Conservation (phyloP, 2,329 filamentous ascomycete species). For the Nothomitra cinnamomea region DNA sequence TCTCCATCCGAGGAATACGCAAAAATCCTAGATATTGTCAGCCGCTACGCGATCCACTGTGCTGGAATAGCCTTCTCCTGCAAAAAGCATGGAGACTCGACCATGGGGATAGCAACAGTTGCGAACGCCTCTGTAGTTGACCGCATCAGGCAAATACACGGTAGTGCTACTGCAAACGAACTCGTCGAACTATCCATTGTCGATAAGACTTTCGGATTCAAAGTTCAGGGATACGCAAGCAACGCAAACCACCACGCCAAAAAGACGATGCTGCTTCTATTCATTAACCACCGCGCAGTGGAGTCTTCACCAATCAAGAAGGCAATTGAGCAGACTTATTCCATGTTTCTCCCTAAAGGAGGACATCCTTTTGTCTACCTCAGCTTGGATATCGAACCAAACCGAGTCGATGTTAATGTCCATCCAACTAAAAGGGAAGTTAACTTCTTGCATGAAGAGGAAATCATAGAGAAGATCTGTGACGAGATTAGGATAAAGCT, state of each 20-base stretch:
- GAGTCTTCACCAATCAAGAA: constrained; percentile 81
- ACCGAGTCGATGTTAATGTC: constrained; percentile 88
- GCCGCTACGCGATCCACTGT: constrained; percentile 86
- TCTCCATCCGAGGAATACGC: constrained; percentile 90
- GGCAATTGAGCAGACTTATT: constrained; percentile 79
- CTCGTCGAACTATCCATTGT: constrained; percentile 57
- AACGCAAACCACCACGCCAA: constrained; percentile 94
- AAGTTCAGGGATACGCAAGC: constrained; percentile 61
- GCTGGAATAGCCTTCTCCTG: constrained; percentile 84
- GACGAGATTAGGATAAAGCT: constrained; percentile 61
- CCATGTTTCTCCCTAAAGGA: constrained; percentile 75
- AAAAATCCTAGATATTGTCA: constrained; percentile 91
- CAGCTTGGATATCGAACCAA: constrained; percentile 80
- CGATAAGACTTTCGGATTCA: constrained; percentile 71
- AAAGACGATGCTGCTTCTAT: constrained; percentile 70
- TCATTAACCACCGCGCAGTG: constrained; percentile 92
- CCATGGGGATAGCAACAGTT: constrained; percentile 64
- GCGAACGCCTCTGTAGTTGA: constrained; percentile 56
- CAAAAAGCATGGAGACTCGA: constrained; percentile 86
- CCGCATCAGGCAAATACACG: constrained; percentile 81
- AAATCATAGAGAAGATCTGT: constrained; percentile 79
- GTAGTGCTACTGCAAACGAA: constrained; percentile 70
- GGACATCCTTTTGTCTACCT: constrained; percentile 90
- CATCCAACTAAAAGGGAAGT: constrained; percentile 96
- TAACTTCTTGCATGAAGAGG: constrained; percentile 93